Conservation (phyloP, 371 early-diverging fungal genomes). For the Mortierella sp. region DNA sequence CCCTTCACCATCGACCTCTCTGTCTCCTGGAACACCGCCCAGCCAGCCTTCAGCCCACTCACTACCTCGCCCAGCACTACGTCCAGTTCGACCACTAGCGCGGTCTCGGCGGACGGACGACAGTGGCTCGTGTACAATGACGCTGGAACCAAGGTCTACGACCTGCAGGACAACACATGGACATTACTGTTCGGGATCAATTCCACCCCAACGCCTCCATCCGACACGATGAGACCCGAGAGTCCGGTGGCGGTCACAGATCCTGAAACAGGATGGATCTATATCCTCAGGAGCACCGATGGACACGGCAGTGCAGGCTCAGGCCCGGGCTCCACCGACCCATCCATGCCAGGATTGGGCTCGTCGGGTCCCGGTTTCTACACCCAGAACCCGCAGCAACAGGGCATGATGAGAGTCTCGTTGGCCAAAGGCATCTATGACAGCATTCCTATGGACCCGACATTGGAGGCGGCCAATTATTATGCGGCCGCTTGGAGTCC, state of each 20-base stretch:
- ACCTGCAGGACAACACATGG: background rate
- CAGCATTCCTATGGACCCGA: too few relatives aligned
- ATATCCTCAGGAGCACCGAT: slow-evolving; percentile 9
- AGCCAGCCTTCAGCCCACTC: slow-evolving; percentile 1
- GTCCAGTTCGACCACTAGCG: background rate
- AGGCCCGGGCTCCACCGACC: background rate
- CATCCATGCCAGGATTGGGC: too few relatives aligned
- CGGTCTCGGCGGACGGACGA: background rate
- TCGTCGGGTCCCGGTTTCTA: too few relatives aligned
- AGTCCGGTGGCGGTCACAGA: slow-evolving; percentile 3
- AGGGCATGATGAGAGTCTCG: too few relatives aligned
- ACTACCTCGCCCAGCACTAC: slow-evolving; percentile 9
- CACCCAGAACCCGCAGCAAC: too few relatives aligned
- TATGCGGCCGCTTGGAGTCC: too few relatives aligned
- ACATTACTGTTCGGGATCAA: background rate
- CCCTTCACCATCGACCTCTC: slow-evolving; percentile 24
- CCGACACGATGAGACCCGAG: too few relatives aligned
- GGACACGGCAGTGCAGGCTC: background rate
- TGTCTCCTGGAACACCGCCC: slow-evolving; percentile 12
- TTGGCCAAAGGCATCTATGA: too few relatives aligned
- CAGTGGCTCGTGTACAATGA: slow-evolving; percentile 1
- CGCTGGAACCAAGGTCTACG: background rate
- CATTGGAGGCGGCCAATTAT: too few relatives aligned
- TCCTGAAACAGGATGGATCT: slow-evolving; percentile 13
- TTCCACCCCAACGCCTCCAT: too few relatives aligned